Conservation (phyloP, 306 rosid species). For the Pyrus pyrifolia region DNA sequence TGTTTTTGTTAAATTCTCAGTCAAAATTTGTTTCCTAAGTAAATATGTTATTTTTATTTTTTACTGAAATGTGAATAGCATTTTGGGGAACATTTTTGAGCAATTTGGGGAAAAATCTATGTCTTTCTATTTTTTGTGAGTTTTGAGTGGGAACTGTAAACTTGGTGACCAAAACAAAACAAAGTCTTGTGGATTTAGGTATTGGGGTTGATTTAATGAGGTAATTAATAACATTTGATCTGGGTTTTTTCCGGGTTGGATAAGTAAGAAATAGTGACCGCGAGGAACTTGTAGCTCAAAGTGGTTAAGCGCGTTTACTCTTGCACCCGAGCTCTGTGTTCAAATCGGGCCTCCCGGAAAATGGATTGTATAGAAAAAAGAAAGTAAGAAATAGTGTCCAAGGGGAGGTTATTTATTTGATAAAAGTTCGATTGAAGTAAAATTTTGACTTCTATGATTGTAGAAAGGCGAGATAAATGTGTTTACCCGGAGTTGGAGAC, state of each 20-base stretch:
- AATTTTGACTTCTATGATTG: not conserved
- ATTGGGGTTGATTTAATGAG: not conserved
- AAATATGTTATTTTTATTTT: not conserved
- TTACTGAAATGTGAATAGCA: not conserved
- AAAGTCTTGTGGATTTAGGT: constrained; percentile 15
- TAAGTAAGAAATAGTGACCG: not conserved
- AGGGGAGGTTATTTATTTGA: not conserved
- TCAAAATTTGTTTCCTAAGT: not conserved
- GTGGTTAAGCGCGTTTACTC: no score
- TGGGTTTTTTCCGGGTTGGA: constrained; percentile 3
- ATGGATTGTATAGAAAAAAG: no score
- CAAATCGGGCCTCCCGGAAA: no score
- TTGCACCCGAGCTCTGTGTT: no score
- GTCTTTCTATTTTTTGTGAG: constrained; percentile 19
- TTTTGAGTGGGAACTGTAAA: not conserved
- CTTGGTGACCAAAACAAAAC: not conserved
- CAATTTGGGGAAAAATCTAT: not conserved
- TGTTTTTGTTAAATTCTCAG: constrained; percentile 8
- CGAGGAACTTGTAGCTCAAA: not conserved
- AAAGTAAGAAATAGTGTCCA: not conserved
- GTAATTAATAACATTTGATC: not conserved
- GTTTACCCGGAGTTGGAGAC: not conserved
- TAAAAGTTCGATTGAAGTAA: not conserved
- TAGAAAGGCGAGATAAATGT: not conserved
- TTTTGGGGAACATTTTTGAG: constrained; percentile 9